phyloP scores from a whole-genome alignment of 768 basidiomycete genomes.

The Dacryopinax primogenitus region DNA sequence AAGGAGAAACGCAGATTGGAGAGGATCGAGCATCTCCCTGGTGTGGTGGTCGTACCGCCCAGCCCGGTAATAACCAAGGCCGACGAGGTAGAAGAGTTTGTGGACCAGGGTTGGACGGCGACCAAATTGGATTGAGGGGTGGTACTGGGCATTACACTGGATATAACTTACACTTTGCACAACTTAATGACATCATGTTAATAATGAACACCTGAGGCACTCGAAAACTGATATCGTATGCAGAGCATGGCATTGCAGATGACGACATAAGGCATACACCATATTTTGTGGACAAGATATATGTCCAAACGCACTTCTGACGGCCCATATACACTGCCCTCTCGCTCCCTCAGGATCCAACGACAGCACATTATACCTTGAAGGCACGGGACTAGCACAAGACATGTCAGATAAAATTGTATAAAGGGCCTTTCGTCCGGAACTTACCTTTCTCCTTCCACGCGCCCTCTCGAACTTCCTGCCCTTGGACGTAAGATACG shows the following conservation, averaged over 20 bases:
- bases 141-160: no score
- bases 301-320: not conserved
- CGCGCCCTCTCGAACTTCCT: conserved; percentile 98
- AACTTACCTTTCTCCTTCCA: conserved; percentile 75
- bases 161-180: no score
- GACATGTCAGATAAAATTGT: not conserved
- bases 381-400: conserved; percentile 61
- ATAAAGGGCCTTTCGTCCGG: not conserved
- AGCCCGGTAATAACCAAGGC: not conserved
- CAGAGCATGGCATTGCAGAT: conserved; percentile 7
- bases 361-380: conserved; percentile 58
- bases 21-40: not conserved
- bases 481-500: conserved; percentile 88
- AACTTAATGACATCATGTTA: not conserved
- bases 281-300: conserved; percentile 3
- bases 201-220: not conserved
- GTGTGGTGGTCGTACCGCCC: not conserved
- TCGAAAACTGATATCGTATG: conserved; percentile 3
- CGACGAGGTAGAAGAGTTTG: not conserved
- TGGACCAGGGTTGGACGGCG: not conserved
- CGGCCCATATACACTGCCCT: conserved; percentile 1
- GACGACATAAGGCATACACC: conserved; percentile 8
- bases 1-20: conserved; percentile 16
- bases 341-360: not conserved
- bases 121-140: not conserved